These are phyloP conservation scores for Rauvolfia tetraphylla DNA, from an alignment of 257 asterid species.

Conservation along the genomic window DNA sequence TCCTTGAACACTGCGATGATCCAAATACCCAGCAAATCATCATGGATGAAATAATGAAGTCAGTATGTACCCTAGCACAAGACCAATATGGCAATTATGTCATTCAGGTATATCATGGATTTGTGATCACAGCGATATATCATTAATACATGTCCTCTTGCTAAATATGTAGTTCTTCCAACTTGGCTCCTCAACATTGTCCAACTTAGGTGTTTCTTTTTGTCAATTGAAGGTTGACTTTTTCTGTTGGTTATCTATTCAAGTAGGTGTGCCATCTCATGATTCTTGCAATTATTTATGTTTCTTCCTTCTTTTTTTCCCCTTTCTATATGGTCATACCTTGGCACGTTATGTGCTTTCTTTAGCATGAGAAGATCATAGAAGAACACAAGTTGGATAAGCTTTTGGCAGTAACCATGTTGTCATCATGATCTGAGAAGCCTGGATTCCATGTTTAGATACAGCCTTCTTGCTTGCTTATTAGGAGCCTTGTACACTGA, in stretches of 20 bases:
- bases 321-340: neutral
- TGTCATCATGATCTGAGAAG: neutral
- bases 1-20: slow-evolving; percentile 70
- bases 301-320: neutral
- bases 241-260: neutral
- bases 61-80: slow-evolving; percentile 66
- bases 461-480: neutral
- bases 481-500: neutral
- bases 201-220: neutral
- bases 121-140: neutral
- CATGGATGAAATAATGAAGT: slow-evolving; percentile 75
- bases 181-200: neutral
- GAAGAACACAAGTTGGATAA: neutral
- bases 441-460: neutral
- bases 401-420: neutral
- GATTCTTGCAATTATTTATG: neutral
- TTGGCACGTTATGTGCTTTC: neutral
- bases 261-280: neutral
- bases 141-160: neutral
- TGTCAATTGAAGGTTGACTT: neutral
- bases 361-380: neutral
- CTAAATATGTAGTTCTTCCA: neutral
- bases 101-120: slow-evolving; percentile 57
- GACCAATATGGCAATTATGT: slow-evolving; percentile 91
- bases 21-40: slow-evolving; percentile 51